Base-by-base conservation (phyloP, 2,329 filamentous ascomycete species). In the Cladobotryum mycophilum region DNA sequence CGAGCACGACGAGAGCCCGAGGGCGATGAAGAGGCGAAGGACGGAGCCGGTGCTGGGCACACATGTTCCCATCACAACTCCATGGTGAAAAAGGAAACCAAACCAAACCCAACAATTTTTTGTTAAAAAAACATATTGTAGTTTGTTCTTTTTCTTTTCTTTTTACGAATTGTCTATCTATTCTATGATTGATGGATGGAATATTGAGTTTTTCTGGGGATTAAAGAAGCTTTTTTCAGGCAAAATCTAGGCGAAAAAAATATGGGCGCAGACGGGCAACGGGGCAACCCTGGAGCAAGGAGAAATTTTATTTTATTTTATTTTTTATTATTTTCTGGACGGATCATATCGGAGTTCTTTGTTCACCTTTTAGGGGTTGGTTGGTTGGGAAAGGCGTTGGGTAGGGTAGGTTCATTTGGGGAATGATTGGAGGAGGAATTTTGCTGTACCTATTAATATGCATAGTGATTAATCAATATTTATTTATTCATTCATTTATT, bases 1-100 rank as follows among this genome's bases (percentile, higher is more conserved):
- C 35, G 65, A 68, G 35, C 61, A 64, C 25, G 64, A 63, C 2
- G 64, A 58, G 13, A 70, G 68, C 55, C 68, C 68, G 2, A 54
- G 67, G 41, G 62, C 67, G 17, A 61, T 64, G 55, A 71, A 71
- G 67, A 62, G 68, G 53, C 61, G 68, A 41, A 61, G 68, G 50
- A 62, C 57, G 18, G 51, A 53, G 43, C 51, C 51, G 13, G 17
- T 43, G 20, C 35, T 69, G 20, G 64, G 65, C 41, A 57, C 58
- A 40, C 63, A 66, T 47, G 61, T 67, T 46, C 61, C 66, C 41
- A 61, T 67, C 25, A 62, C 65, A 46, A 60, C 64, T 53, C 64
- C 56, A 45, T 68, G 65, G 64, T 68, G 55, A 47, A 45, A 45
- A 47, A 18, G 25, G 41, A 33, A 9, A 22, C 15, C 37, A 48